Conservation (phyloP, 2,329 filamentous ascomycete genomes). For the Dactylellina cionopaga region DNA sequence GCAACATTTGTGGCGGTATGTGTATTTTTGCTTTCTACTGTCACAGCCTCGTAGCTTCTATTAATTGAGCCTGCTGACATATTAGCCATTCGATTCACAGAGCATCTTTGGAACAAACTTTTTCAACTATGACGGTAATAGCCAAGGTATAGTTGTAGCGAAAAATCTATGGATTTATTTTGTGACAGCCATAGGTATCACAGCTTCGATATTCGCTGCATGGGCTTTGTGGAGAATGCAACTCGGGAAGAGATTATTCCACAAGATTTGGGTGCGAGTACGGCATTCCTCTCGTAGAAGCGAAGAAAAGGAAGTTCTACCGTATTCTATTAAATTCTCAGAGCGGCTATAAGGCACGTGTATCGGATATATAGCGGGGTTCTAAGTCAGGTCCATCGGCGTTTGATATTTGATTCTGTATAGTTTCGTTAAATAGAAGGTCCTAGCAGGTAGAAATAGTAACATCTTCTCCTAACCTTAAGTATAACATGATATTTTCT, state of each 20-base stretch:
- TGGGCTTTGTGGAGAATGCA: constrained; percentile 2
- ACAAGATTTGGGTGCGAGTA: not conserved
- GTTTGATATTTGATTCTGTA: too few relatives aligned
- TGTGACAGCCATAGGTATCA: constrained; percentile 3
- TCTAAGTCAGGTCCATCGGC: too few relatives aligned
- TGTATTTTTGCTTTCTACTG: not conserved
- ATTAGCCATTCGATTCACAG: not conserved
- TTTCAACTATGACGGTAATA: not conserved
- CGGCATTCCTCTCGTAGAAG: not conserved
- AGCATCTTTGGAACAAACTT: constrained; percentile 30
- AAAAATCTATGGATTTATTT: constrained; percentile 20
- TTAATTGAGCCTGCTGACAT: not conserved
- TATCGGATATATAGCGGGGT: too few relatives aligned
- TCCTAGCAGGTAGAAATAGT: too few relatives aligned
- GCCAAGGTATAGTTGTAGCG: not conserved
- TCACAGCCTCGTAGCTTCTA: too few relatives aligned
- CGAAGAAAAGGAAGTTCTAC: not conserved
- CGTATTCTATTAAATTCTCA: too few relatives aligned
- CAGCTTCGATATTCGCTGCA: not conserved
- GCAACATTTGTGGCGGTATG: constrained; percentile 26
- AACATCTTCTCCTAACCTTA: too few relatives aligned
- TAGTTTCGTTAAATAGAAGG: not conserved
- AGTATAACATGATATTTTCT: too few relatives aligned
- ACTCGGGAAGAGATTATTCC: not conserved
- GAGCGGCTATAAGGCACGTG: too few relatives aligned